Evolutionary conservation across 805 yeast species (phyloP), one percentile per base, ranked within the genome.

Genomic region (Candida endomychidarum): DNA sequence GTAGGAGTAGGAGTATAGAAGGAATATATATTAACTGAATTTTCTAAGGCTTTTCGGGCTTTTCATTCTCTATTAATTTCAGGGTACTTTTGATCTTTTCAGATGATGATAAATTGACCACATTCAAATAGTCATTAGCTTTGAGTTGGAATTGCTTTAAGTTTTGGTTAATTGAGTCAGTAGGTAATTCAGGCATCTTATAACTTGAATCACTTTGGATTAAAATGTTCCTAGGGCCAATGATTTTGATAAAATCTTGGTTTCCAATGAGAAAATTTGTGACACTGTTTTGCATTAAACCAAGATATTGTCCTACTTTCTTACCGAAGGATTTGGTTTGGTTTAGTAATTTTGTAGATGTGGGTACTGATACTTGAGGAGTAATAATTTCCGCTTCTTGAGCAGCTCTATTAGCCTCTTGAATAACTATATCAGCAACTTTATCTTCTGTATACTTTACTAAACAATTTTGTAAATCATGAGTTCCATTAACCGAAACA

Each of bases 181-280:
- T 28, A 7, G 47, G 50, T 15, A 45, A 27, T 34, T 42, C 50
- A n/a, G 51, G 51, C 1, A 45, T 12, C 26, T 41, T 49, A 30
- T 41, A 46, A 2, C 53, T 61, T 3, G 67, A 51, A 22, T 66
- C 73, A 3, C 79, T 69, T 45, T 76, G 80, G 4, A 77, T 50
- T 39, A 77, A 54, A 3, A 77, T 42, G 18, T 67, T 67, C 32
- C 82, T 64, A 8, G 85, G 85, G 0, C 86, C 86, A 9, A 65
- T 54, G 3, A 80, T 61, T 25, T 65, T 70, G 24, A 80, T 68
- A 44, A 72, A 80, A 12, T 64, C 63, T 8, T 69, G 69, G 45
- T 65, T 71, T 1, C 68, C 71, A 11, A 54, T 44, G 40, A 52
- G 33, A 34, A 41, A 50, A 28, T 48, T 51, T 14, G 38, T 36